Base-by-base conservation (phyloP, 78 protist species). In the Cyanophora paradoxa region DNA sequence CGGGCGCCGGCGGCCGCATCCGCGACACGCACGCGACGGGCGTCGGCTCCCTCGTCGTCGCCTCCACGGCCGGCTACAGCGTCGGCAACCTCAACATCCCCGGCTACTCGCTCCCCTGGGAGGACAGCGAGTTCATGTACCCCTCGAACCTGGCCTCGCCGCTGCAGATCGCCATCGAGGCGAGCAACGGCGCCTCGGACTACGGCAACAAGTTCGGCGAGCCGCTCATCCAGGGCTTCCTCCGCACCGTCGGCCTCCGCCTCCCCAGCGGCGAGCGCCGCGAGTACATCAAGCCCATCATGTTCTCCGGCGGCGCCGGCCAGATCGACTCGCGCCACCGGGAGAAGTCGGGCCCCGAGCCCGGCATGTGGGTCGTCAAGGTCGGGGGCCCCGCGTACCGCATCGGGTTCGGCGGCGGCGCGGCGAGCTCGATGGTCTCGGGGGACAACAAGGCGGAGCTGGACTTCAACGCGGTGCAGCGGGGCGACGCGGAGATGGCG, bases 351-450 rank as follows among this genome's bases (percentile, higher is more conserved):
- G 10, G 1, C 54, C 76, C 74, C 10, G 79, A 79, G 37, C 56
- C 34, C 13, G 94, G 94, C 78, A 77, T 78, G 86, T 41, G 33
- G 28, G 76, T 93, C 28, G 89, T 90, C 46, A 87, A 86, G 79
- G 66, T 92, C 41, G 97, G 97, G n/a, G 97, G 97, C 20, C 97
- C 97, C 6, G 92, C 92, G 19, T 87, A 81, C 69, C 91, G 92
- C 36, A 92, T 89, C 70, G 82, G 81, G 17, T 48, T 70, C 78
- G 97, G 97, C 34, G 97, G 97, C 33, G 97, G 97, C 24, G 90
- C 95, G 5, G 97, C 97, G 0, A 77, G 88, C 3, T 82, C 90
- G 8, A 76, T 88, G 89, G 89, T 76, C 16, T 13, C 1, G 26
- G 76, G 76, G 24, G 34, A 34, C 34, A 74, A 74, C 36, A 59